phyloP scores from a whole-genome alignment of 331 rosid genomes.

The Arachis monticola region DNA sequence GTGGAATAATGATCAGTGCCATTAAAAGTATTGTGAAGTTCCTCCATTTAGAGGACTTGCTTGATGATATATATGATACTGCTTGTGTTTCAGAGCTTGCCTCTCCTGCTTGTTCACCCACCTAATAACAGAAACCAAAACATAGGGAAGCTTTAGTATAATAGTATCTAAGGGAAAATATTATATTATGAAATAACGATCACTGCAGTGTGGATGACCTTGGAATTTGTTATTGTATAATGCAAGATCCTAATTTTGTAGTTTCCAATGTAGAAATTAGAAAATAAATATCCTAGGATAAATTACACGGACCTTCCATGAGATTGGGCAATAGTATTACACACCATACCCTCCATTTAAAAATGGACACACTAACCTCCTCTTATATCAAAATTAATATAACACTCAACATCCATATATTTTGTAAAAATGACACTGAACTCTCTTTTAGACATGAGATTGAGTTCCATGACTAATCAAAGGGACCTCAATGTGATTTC shows the following conservation, averaged over 20 bases:
- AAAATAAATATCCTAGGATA: background rate
- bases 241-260: conserved; percentile 2
- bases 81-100: conserved; percentile 37
- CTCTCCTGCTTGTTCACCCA: conserved; percentile 55
- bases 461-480: too few species aligned
- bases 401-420: too few species aligned
- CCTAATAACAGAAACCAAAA: conserved; percentile 50
- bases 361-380: too few species aligned
- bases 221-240: conserved; percentile 15
- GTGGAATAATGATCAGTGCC: conserved; percentile 43
- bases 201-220: background rate
- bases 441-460: too few species aligned
- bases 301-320: too few species aligned
- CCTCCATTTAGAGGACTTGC: conserved; percentile 44
- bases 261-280: background rate
- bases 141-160: conserved; percentile 10
- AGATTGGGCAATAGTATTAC: too few species aligned
- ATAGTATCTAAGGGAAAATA: conserved; percentile 7
- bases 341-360: too few species aligned
- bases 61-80: conserved; percentile 43
- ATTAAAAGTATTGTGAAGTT: conserved; percentile 39
- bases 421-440: too few species aligned
- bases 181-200: background rate
- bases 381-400: too few species aligned
- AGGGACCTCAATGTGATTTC: too few species aligned